These are phyloP conservation scores for Fomitopsis pulvina DNA, from an alignment of 768 basidiomycete species.

Conservation along the genomic window DNA sequence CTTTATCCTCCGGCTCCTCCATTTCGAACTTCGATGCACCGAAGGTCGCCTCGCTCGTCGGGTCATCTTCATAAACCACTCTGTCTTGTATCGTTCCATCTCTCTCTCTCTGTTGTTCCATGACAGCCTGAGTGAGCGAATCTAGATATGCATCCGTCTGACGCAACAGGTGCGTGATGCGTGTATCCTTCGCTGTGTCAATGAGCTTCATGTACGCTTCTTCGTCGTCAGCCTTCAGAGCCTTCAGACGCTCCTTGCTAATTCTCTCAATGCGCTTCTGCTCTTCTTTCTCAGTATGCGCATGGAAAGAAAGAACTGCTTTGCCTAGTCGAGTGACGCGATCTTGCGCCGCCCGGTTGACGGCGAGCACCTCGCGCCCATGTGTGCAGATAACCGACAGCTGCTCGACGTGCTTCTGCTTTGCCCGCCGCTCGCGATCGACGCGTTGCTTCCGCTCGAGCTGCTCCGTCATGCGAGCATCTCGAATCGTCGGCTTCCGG, in stretches of 20 bases:
- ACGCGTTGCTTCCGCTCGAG: constrained; percentile 86
- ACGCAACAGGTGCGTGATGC: constrained; percentile 91
- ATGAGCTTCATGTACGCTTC: constrained; percentile 99
- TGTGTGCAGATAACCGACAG: constrained; percentile 82
- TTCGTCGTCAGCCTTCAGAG: constrained; percentile 96
- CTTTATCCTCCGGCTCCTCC: constrained; percentile 49
- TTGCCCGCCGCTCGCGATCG: constrained; percentile 90
- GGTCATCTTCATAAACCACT: constrained; percentile 53
- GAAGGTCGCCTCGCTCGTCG: constrained; percentile 83
- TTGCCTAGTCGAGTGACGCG: constrained; percentile 61
- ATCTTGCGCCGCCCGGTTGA: constrained; percentile 50
- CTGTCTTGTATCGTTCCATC: constrained; percentile 26
- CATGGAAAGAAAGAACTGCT: constrained; percentile 78
- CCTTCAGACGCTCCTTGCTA: constrained; percentile 95
- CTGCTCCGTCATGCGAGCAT: constrained; percentile 84
- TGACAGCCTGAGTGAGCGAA: constrained; percentile 88
- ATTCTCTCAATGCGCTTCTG: constrained; percentile 95
- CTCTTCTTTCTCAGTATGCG: constrained; percentile 93
- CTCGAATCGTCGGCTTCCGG: constrained; percentile 81
- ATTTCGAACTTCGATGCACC: constrained; percentile 74
- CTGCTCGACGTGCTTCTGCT: constrained; percentile 95
- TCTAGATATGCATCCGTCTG: constrained; percentile 96
- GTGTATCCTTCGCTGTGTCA: constrained; percentile 97
- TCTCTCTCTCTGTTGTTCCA: constrained; percentile 74
- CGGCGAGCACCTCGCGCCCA: constrained; percentile 66